A percentile compares a stretch with the other conserved stretches of the same genome.
Evolutionary conservation across 129 eudicot species (phyloP).

Genomic region (Apium graveolens): DNA sequence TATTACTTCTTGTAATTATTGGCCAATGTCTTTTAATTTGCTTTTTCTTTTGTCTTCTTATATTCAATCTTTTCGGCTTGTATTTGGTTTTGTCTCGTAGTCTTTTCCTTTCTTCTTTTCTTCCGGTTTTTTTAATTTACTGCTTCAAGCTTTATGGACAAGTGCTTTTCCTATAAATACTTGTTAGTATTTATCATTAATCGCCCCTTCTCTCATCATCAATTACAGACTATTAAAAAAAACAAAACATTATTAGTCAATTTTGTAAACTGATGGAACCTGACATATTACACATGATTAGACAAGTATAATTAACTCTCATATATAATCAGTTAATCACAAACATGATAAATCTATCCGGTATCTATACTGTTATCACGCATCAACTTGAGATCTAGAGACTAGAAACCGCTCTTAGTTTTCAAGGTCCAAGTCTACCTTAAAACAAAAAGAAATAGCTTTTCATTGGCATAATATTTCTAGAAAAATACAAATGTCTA

Average conservation of each 20-base stretch:
- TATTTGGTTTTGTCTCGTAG: no score
- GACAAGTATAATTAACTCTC: slow-evolving; percentile 1
- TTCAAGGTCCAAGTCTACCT: slow-evolving; percentile 99
- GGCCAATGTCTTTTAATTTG: no score
- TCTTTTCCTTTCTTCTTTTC: no score
- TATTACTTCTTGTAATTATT: no score
- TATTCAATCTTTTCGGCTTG: no score
- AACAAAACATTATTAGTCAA: slow-evolving; percentile 12
- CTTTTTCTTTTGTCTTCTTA: no score
- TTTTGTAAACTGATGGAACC: not conserved
- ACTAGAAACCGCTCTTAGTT: slow-evolving; percentile 95
- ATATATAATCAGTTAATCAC: not conserved
- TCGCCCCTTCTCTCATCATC: slow-evolving; percentile 94
- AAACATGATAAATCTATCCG: slow-evolving; percentile 86
- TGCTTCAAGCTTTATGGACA: no score
- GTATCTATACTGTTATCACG: slow-evolving; percentile 90
- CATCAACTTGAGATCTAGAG: slow-evolving; percentile 68
- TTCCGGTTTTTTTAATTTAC: no score
- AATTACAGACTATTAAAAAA: slow-evolving; percentile 53
- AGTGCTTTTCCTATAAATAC: no score
- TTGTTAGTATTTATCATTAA: no score
- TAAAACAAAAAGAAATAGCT: slow-evolving; percentile 14
- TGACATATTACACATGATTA: not conserved
- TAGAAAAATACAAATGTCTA: not conserved
- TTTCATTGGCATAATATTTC: not conserved